Percentiles rank a stretch among this genome's conserved stretches.
Conservation (phyloP, 371 early-diverging fungal genomes). For the Cokeromyces recurvatus region DNA sequence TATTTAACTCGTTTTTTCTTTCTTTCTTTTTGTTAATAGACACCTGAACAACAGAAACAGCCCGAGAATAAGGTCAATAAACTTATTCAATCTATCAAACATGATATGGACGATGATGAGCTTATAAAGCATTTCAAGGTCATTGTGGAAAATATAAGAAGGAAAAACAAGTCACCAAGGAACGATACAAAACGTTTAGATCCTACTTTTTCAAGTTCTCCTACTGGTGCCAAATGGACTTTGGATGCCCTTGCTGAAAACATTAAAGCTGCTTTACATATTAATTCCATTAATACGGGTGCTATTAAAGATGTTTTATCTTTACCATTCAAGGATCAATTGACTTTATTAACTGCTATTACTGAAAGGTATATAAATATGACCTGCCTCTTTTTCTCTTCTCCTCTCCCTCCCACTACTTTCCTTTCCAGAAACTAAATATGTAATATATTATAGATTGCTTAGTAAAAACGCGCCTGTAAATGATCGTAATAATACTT, state of each 20-base stretch:
- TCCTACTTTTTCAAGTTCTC: slow-evolving; percentile 12
- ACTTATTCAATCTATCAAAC: too few species aligned
- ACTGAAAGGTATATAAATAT: slow-evolving; percentile 26
- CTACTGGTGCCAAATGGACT: slow-evolving; percentile 29
- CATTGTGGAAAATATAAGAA: slow-evolving; percentile 1
- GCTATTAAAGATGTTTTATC: slow-evolving; percentile 29
- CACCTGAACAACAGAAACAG: too few species aligned
- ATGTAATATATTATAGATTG: slow-evolving; percentile 13
- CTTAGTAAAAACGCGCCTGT: slow-evolving; percentile 28
- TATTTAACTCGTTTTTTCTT: too few species aligned
- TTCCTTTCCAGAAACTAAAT: not conserved
- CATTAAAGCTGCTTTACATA: slow-evolving; percentile 22
- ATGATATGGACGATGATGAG: slow-evolving; percentile 6
- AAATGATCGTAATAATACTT: slow-evolving; percentile 41
- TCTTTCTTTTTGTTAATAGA: too few species aligned
- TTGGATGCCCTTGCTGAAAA: slow-evolving; percentile 24
- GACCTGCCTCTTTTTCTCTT: too few species aligned
- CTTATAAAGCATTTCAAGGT: slow-evolving; percentile 2
- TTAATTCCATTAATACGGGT: slow-evolving; percentile 19
- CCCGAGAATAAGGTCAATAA: too few species aligned
- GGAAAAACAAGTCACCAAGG: not conserved
- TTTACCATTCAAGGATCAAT: slow-evolving; percentile 27
- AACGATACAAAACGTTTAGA: not conserved
- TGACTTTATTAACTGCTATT: slow-evolving; percentile 18
- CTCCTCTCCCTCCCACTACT: not conserved